These are phyloP conservation scores for Cladosporium halotolerans DNA, from an alignment of 2,329 filamentous ascomycete species.

Conservation along the genomic window DNA sequence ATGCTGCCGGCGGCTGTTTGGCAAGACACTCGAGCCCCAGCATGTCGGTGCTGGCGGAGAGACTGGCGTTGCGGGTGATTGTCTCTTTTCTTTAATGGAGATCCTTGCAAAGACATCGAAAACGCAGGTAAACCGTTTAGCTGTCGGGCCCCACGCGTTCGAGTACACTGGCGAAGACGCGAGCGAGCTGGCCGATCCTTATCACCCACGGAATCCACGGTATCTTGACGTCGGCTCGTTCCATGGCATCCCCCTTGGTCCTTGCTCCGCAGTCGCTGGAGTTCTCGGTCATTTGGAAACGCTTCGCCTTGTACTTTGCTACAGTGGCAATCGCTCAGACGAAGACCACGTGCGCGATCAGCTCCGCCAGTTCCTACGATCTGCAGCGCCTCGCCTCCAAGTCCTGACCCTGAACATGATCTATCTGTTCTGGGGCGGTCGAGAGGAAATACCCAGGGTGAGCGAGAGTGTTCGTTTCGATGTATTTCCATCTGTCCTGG, in stretches of 20 bases:
- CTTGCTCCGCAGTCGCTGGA: not conserved
- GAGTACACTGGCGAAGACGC: not conserved
- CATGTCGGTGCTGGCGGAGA: not conserved
- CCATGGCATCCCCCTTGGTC: not conserved
- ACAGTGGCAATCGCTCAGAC: not conserved
- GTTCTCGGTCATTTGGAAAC: not conserved
- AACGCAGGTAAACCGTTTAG: not conserved
- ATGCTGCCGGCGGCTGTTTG: not conserved
- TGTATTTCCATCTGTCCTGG: not conserved
- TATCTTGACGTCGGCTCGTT: not conserved
- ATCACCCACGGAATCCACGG: not conserved
- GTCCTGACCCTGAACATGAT: not conserved
- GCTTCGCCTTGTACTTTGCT: not conserved
- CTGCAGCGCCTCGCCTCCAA: not conserved
- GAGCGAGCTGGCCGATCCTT: not conserved
- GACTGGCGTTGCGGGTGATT: not conserved
- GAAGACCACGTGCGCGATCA: not conserved
- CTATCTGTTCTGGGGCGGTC: not conserved
- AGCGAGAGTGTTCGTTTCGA: not conserved
- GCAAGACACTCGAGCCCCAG: conserved; percentile 6
- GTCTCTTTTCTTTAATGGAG: not conserved
- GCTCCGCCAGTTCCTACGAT: not conserved
- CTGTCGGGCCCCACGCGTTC: not conserved
- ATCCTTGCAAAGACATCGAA: not conserved
- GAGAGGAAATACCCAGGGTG: not conserved